Percentiles rank a stretch among this genome's conserved stretches.
Conservation (phyloP, 768 basidiomycete species). For the Boletus eberwhitei region DNA sequence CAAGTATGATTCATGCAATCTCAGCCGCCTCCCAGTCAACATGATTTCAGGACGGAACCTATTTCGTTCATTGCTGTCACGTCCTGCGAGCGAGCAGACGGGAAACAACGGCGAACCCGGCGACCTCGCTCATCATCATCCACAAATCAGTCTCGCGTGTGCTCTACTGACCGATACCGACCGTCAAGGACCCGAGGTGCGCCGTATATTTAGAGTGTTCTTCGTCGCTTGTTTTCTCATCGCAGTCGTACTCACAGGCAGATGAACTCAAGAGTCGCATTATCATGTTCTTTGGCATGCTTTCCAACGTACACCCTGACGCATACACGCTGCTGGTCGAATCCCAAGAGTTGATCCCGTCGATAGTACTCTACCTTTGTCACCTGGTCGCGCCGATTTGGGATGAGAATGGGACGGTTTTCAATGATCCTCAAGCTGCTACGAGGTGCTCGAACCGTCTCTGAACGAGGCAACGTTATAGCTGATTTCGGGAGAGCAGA, state of each 20-base stretch:
- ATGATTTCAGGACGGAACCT: slow-evolving; percentile 40
- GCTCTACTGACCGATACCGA: slow-evolving; percentile 43
- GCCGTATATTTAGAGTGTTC: not conserved
- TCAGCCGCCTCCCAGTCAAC: slow-evolving; percentile 6
- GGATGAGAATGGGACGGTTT: slow-evolving; percentile 55
- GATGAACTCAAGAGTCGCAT: slow-evolving; percentile 36
- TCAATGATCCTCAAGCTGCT: slow-evolving; percentile 32
- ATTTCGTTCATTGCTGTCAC: slow-evolving; percentile 41
- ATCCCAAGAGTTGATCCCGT: slow-evolving; percentile 59
- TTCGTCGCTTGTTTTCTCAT: not conserved
- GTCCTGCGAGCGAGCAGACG: slow-evolving; percentile 25
- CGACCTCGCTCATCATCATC: slow-evolving; percentile 34
- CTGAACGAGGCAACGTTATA: not conserved
- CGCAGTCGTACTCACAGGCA: slow-evolving; percentile 24
- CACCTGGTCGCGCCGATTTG: slow-evolving; percentile 56
- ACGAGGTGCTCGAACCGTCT: slow-evolving; percentile 20
- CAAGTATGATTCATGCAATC: slow-evolving; percentile 29
- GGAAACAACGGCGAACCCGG: slow-evolving; percentile 17
- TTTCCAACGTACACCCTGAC: slow-evolving; percentile 39
- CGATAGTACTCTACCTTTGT: slow-evolving; percentile 55
- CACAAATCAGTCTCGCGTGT: slow-evolving; percentile 49
- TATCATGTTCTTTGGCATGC: slow-evolving; percentile 39
- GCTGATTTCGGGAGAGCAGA: slow-evolving; percentile 34
- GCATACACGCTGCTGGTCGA: slow-evolving; percentile 38
- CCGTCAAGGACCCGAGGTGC: slow-evolving; percentile 42